Base-by-base conservation (phyloP, 192 early-diverging fungal species). In the Backusella westeae region DNA sequence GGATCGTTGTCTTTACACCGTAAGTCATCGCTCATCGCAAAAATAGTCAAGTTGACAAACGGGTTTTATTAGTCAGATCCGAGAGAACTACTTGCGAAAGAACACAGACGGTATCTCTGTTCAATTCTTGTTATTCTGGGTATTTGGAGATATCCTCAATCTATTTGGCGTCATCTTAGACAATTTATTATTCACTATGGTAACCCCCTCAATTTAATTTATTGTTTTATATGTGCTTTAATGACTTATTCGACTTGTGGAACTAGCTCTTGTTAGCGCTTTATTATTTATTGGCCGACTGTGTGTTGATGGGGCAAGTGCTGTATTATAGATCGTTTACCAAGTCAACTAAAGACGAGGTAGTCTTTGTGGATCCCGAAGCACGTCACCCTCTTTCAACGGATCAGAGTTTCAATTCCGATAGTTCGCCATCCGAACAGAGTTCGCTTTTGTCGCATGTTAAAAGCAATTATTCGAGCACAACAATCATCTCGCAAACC, bases 1-100 rank as follows among this genome's bases (percentile, higher is more conserved):
- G 94, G 94, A 84, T 96, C 39, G 87, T 94, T 1, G 94, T 96
- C 68, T 93, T 93, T 85, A 89, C 91, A 59, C 94, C 94, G 90
- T 91, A 87, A 83, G 87, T 77, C 10, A 38, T 76, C 38, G 23
- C 69, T 34, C 19, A 32, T 10, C 23, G 21, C 19, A 66, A 32
- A 29, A 66, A 23, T 8, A 26, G 17, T 26, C 3, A 59, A 59
- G 21, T 29, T 63, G 29, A 36, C 36, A 35, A 23, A 39, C 15
- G 7, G 5, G 4, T 75, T 56, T 52, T 17, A 29, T 10, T 34
- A 90, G 90, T 21, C 93, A 96, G 85, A 83, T 94, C 34, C 89
- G 82, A 72, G 84, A 89, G 72, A 96, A 94, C 85, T 94, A 93
- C 83, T 79, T 79, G 75, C 85, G 90, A 42, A 91, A 93, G 74